Evolutionary conservation across 257 asterid species (phyloP), one percentile per base, ranked within the genome.

Genomic region (Lycium barbarum): DNA sequence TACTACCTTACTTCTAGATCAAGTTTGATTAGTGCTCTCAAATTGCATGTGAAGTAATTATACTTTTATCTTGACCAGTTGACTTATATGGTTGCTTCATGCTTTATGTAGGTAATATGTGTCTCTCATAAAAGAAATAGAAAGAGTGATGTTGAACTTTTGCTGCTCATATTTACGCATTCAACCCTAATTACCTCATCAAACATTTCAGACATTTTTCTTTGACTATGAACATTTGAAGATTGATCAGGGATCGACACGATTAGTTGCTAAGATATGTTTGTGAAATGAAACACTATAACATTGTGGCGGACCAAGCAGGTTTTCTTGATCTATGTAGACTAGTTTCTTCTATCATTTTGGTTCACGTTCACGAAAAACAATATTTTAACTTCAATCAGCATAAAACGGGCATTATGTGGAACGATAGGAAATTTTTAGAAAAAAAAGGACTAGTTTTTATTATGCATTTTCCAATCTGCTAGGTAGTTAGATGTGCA

Each of bases 1-100:
- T 12, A 7, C 13, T 22, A 51, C 81, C 22, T 22, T 76, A 14
- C 81, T 76, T 76, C 81, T 76, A 53, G 13, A 76, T 76, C 43
- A 76, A 51, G 81, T 76, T 51, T 22, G 62, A 49, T 49, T 47
- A 12, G n/a, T 72, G n/a, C 38, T 51, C 81, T 51, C 13, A 22
- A 76, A 35, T 49, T 6, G 45, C 22, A 22, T 76, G 81, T 22
- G 1, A 26, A 49, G 57, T 74, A 74, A 49, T 6, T 0, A 74
- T 74, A 74, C 62, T 74, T n/a, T 49, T 51, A 51, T 62, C 80
- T 73, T 73, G 40, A 47, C 35, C 55, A 17, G 81, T 4, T 49
- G 14, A 3, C 63, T 6, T 26, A 51, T 13, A 22, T 72, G 62
- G 13, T 74, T 22, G 81, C 61, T 22, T 22, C 81, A 47, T 76